Base-by-base conservation (phyloP, 352 stramenopile species). In the Thraustochytrium striatum region DNA sequence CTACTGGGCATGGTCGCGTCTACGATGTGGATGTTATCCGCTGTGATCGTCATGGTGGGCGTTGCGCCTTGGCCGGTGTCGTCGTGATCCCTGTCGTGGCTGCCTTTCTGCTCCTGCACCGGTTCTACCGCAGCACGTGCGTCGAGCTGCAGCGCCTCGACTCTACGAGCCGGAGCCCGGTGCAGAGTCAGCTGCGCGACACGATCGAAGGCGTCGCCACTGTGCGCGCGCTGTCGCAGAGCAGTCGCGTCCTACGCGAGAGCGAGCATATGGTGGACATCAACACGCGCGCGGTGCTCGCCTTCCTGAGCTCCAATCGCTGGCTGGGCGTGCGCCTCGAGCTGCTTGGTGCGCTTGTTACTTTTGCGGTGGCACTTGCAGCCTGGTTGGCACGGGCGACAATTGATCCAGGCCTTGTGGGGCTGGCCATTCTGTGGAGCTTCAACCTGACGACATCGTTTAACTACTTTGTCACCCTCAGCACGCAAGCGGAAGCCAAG, bases 141-240 rank as follows among this genome's bases (percentile, higher is more conserved):
- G 82, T 91, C 30, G 91, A 97, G 79, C 85, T 97, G 8, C 91
- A 95, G 78, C 84, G 92, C 53, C 83, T 97, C 8, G 91, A 96
- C 58, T 91, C 87, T 25, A 85, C 90, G 3, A 87, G 73, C 69
- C 72, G 89, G 55, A 92, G 91, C 41, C 95, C 96, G n/a, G 90
- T 99, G 19, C 98, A 98, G 83, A 89, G 91, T 13, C 84, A 97
- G 78, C 84, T 98, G 30, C 90, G 90, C 0, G 94, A 99, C 85
- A 98, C 94, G 3, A 72, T 94, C 0, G 87, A 92, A 78, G 91
- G 91, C 11, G 82, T 91, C 7, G 79, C 87, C 21, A 91, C 88
- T 16, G 92, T 94, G 57, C 81, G 90, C 33, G 84, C 84, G 33
- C 87, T 83, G 41, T 8, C 30, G 7, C 57, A 72, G 5, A 19